Evolutionary conservation across 352 stramenopile species (phyloP), one percentile per base, ranked within the genome.

Genomic region (Phytophthora idaei): DNA sequence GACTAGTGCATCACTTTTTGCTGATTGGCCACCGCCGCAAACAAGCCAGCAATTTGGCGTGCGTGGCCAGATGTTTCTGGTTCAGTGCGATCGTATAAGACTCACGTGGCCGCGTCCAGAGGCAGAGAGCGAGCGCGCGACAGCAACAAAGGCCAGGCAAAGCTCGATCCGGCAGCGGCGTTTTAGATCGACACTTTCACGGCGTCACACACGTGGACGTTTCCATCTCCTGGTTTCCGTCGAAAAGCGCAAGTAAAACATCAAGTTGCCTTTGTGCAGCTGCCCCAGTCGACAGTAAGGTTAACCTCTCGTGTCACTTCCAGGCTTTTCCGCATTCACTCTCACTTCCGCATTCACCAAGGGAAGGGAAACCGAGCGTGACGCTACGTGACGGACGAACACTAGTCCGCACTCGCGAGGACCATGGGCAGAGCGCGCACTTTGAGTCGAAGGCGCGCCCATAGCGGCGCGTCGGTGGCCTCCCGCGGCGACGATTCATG

Each of bases 81-180:
- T 55, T 71, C 56, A 57, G 49, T 64, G 54, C 53, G 49, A 62
- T 71, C 57, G 65, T 68, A 68, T 60, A 69, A 73, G 51, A 73
- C 64, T 17, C 52, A 57, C 54, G 27, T 50, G 55, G 61, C 34
- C 36, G 28, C 36, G 11, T 9, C 41, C 49, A 61, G 15, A 61
- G 64, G 57, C 57, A 73, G 54, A 73, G 66, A 68, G 60, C 53
- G 55, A 46, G 45, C 46, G 34, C 37, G 28, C 29, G 50, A 64
- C 59, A 55, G 44, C 59, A 64, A 27, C 37, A 48, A 66, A 52
- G 34, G 46, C 37, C 32, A 60, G 45, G 44, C 44, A 32, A 49
- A 49, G 44, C 44, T 42, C 56, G 46, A 69, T 57, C 60, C 47
- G 36, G 44, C 11, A 42, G 36, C 36, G n/a, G 36, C 36, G 36